Base-by-base conservation (phyloP, 2,329 filamentous ascomycete species). In the Domatiomyces globalis region DNA sequence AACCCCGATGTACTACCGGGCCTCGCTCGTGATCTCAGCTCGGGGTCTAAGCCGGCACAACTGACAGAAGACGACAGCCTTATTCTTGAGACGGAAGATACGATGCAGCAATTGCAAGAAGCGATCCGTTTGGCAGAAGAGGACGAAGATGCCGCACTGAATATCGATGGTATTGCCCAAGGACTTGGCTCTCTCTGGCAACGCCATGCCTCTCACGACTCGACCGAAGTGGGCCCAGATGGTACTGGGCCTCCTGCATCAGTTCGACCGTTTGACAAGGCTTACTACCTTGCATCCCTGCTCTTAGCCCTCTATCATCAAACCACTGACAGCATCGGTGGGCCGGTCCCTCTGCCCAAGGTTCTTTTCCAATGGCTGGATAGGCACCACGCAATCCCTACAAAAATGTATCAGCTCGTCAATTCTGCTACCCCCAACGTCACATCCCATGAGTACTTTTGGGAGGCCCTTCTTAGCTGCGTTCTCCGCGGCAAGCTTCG, bases 331-430 rank as follows among this genome's bases (percentile, higher is more conserved):
- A 22, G 39, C 17, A 48, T 57, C 17, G 46, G 49, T 51, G 22
- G 39, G 9, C 5, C 49, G 17, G 36, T 56, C 1, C 76, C 85
- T 0, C 71, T 94, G 17, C 87, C 90, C 1, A 82, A 84, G 62
- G 77, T 88, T 15, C 71, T 96, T 12, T 81, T 95, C 55, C 78
- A 85, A 60, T 96, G 90, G 90, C 73, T 94, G 57, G 77, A 85
- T 50, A 73, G 75, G 15, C 78, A 86, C 62, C 87, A 95, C 63
- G 80, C 85, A 56, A 76, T 83, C 22, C 85, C 85, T 60, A 75
- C 76, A 1, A 75, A 79, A 49, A 84, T 89, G 61, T 71, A 85
- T 20, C 72, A 79, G 39, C 73, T 80, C 3, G 75, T 95, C 20
- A 71, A 78, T 55, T 73, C 74, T 25, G 69, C 81, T 59, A 74